Evolutionary conservation across 352 stramenopile genomes (phyloP).

Genomic region (Phytophthora pistaciae): DNA sequence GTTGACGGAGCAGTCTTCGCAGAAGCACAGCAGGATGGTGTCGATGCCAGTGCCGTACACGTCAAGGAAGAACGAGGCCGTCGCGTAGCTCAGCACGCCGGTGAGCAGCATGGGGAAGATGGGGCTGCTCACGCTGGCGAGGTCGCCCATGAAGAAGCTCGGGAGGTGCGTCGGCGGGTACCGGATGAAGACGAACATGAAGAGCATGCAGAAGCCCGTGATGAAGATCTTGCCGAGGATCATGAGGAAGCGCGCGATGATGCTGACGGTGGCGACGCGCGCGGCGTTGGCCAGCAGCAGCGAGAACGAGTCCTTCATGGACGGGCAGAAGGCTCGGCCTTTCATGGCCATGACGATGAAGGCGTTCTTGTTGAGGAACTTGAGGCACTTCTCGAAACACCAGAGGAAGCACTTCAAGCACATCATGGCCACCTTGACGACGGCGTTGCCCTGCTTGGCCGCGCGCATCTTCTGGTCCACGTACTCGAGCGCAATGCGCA

Average conservation of each 20-base stretch:
- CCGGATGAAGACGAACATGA: slow-evolving; percentile 86
- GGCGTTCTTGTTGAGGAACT: slow-evolving; percentile 92
- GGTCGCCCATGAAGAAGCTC: slow-evolving; percentile 81
- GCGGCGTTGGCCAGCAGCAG: slow-evolving; percentile 96
- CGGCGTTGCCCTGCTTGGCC: slow-evolving; percentile 69
- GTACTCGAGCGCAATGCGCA: slow-evolving; percentile 81
- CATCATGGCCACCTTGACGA: slow-evolving; percentile 81
- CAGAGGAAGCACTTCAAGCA: slow-evolving; percentile 91
- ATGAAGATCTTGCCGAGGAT: slow-evolving; percentile 91
- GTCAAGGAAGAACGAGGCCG: slow-evolving; percentile 81
- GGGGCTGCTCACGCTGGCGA: slow-evolving; percentile 68
- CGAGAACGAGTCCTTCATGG: slow-evolving; percentile 95
- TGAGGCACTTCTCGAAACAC: slow-evolving; percentile 92
- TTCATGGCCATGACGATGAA: slow-evolving; percentile 93
- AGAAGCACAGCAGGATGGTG: slow-evolving; percentile 90
- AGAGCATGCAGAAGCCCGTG: slow-evolving; percentile 77
- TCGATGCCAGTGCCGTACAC: slow-evolving; percentile 88
- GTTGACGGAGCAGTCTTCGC: slow-evolving; percentile 87
- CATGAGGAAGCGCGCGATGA: slow-evolving; percentile 88
- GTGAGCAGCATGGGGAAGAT: slow-evolving; percentile 87
- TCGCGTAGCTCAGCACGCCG: slow-evolving; percentile 74
- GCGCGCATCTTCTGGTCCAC: slow-evolving; percentile 79
- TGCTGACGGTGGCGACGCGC: slow-evolving; percentile 88
- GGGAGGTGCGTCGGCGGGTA: slow-evolving; percentile 60
- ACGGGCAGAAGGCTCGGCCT: slow-evolving; percentile 85